Evolutionary conservation across 805 yeast species (phyloP).

Genomic region (Kodamaea leandrae): DNA sequence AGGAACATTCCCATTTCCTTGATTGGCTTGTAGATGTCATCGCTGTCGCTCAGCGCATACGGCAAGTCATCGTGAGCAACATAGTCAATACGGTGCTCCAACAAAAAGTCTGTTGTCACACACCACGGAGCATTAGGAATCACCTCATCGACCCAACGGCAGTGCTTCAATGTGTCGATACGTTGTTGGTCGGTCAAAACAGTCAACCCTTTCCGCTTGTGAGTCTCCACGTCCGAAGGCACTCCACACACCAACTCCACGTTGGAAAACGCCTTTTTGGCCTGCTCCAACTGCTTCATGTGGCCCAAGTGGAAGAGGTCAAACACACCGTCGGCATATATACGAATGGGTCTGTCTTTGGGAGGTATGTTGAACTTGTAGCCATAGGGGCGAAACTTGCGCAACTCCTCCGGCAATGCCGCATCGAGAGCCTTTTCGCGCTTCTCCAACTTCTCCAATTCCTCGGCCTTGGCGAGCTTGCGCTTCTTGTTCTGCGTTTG

Average conservation of each 20-base stretch:
- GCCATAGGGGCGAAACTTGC: slow-evolving; percentile 80
- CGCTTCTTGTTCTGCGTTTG: slow-evolving; percentile 14
- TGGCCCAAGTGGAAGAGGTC: slow-evolving; percentile 96
- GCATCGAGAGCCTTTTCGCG: slow-evolving; percentile 62
- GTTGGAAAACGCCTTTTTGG: slow-evolving; percentile 85
- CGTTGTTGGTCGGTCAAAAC: slow-evolving; percentile 87
- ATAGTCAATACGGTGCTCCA: slow-evolving; percentile 81
- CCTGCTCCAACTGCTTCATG: slow-evolving; percentile 96
- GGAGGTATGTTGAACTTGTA: slow-evolving; percentile 81
- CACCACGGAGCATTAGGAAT: slow-evolving; percentile 95
- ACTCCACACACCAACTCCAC: slow-evolving; percentile 86
- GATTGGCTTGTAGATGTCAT: slow-evolving; percentile 90
- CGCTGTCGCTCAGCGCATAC: slow-evolving; percentile 82
- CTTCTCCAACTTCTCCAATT: slow-evolving; percentile 34
- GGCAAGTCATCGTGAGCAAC: slow-evolving; percentile 98
- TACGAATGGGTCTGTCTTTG: slow-evolving; percentile 76
- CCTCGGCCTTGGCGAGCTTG: slow-evolving; percentile 26
- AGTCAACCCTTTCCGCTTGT: slow-evolving; percentile 88
- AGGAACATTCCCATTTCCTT: slow-evolving; percentile 88
- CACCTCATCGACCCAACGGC: slow-evolving; percentile 98
- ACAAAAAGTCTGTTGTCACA: slow-evolving; percentile 77
- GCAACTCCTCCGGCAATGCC: slow-evolving; percentile 62
- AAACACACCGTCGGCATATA: slow-evolving; percentile 98
- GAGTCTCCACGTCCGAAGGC: slow-evolving; percentile 88
- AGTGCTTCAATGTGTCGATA: slow-evolving; percentile 86